Conservation (phyloP, 139 green algal species). For the Mesotaenium endlicherianum region DNA sequence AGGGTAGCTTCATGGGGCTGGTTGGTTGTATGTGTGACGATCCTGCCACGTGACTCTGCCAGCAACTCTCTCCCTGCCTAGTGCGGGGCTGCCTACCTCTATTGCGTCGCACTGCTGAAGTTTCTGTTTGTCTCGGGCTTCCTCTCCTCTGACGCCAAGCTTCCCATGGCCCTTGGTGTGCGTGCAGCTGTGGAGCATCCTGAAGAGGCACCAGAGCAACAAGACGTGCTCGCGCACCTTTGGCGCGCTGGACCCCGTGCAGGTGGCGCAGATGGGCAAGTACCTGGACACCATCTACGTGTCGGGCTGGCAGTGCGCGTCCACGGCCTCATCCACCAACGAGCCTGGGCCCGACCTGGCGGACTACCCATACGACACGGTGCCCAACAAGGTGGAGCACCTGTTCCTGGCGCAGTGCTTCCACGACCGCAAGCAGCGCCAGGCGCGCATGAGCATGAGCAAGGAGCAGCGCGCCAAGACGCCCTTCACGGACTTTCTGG, state of each 20-base stretch:
- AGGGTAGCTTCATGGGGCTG: too few species aligned
- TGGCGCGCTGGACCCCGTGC: conserved; percentile 42
- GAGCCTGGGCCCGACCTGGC: conserved; percentile 48
- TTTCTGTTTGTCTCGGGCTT: too few species aligned
- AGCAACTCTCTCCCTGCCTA: too few species aligned
- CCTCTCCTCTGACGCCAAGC: too few species aligned
- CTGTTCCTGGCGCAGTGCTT: conserved; percentile 49
- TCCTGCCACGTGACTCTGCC: too few species aligned
- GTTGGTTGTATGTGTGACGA: too few species aligned
- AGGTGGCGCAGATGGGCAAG: conserved; percentile 53
- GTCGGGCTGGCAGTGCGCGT: conserved; percentile 75
- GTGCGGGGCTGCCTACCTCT: too few species aligned
- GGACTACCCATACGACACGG: conserved; percentile 48
- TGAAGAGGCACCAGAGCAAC: conserved; percentile 38
- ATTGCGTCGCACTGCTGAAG: too few species aligned
- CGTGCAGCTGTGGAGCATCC: conserved; percentile 37
- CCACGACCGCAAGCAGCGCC: conserved; percentile 38
- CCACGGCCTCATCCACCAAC: conserved; percentile 40
- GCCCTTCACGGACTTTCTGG: conserved; percentile 65
- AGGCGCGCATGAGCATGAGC: conserved; percentile 41
- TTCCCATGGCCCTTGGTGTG: too few species aligned
- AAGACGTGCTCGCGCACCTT: conserved; percentile 42
- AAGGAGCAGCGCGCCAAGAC: conserved; percentile 43
- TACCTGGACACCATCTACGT: conserved; percentile 88
- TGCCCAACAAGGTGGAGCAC: conserved; percentile 53